These are phyloP conservation scores for Cairneyella variabilis DNA, from an alignment of 495 filamentous ascomycete genomes.

Conservation along the genomic window DNA sequence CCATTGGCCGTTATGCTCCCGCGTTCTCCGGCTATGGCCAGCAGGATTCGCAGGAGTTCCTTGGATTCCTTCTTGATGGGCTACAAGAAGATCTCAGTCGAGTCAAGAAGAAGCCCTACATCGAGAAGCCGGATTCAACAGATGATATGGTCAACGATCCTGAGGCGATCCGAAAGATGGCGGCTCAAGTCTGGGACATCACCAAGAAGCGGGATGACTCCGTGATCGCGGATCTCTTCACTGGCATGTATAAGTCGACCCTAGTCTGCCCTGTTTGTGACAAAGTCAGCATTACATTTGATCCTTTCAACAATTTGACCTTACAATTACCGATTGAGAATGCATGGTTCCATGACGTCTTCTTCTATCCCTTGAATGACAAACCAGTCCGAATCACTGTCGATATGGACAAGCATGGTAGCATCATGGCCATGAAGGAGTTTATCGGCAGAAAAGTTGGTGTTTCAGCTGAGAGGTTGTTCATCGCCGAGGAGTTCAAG, in stretches of 20 bases:
- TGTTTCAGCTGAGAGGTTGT: slow-evolving; percentile 53
- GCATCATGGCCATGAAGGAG: slow-evolving; percentile 69
- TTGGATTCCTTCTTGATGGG: slow-evolving; percentile 94
- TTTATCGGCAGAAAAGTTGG: slow-evolving; percentile 66
- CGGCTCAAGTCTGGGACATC: slow-evolving; percentile 81
- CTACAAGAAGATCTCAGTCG: slow-evolving; percentile 93
- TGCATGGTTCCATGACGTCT: slow-evolving; percentile 67
- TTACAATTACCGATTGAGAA: slow-evolving; percentile 84
- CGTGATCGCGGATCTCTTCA: slow-evolving; percentile 89
- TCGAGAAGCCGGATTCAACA: slow-evolving; percentile 95
- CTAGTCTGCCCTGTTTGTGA: slow-evolving; percentile 84
- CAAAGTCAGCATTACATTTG: slow-evolving; percentile 98
- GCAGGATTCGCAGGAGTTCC: slow-evolving; percentile 95
- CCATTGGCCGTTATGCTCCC: slow-evolving; percentile 73
- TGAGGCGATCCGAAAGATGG: slow-evolving; percentile 73
- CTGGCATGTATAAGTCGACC: slow-evolving; percentile 96
- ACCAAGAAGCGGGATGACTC: slow-evolving; percentile 93
- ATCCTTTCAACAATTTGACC: slow-evolving; percentile 93
- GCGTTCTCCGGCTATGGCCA: slow-evolving; percentile 93
- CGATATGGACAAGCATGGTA: slow-evolving; percentile 83
- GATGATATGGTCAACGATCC: slow-evolving; percentile 91
- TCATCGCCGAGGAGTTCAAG: slow-evolving; percentile 76
- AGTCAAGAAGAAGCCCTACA: slow-evolving; percentile 93
- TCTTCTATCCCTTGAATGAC: slow-evolving; percentile 66
- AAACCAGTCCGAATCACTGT: slow-evolving; percentile 65